Evolutionary conservation across 805 yeast species (phyloP), one percentile per base, ranked within the genome.

Genomic region (Candida tibetensis): DNA sequence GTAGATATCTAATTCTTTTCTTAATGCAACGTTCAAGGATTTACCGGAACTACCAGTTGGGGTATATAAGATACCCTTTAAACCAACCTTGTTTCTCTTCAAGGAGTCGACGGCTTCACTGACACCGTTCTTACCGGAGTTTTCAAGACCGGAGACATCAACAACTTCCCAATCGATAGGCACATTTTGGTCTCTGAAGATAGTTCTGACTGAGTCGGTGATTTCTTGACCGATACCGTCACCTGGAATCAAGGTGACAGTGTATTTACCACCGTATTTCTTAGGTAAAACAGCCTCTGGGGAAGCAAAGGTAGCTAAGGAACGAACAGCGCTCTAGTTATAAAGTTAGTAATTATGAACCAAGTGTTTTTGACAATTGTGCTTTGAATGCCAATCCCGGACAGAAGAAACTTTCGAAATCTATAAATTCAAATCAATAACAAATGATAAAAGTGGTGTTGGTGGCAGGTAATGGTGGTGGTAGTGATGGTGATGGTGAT

Each of bases 211-310:
- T 17, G 97, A 85, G 64, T 85, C 91, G 42, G 98, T 84, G 62
- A 90, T 86, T 72, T 90, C 96, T 60, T 82, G 83, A 66, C 99
- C 99, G 51, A 90, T 85, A 78, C 98, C 98, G 62, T 91, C 99
- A 69, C 99, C 96, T 42, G 98, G 98, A 53, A 91, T 83, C 63
- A 91, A 76, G 35, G 99, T 91, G 41, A 93, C 96, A 37, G 91
- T 85, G 76, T 79, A 90, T 62, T 82, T 82, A 46, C 96, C 96
- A 53, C 98, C 98, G 71, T 87, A 89, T 69, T 86, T 85, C 73
- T 87, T 87, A 57, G 95, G 95, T 57, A 85, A 72, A 47, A 76
- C 76, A 44, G 76, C 56, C 61, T 79, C 85, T 39, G 83, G 74
- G 19, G 81, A 66, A 40, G 80, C 76, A 40, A 74, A 63, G 35